Evolutionary conservation across 192 early-diverging fungal genomes (phyloP).

Genomic region (Chytriomyces confervae): DNA sequence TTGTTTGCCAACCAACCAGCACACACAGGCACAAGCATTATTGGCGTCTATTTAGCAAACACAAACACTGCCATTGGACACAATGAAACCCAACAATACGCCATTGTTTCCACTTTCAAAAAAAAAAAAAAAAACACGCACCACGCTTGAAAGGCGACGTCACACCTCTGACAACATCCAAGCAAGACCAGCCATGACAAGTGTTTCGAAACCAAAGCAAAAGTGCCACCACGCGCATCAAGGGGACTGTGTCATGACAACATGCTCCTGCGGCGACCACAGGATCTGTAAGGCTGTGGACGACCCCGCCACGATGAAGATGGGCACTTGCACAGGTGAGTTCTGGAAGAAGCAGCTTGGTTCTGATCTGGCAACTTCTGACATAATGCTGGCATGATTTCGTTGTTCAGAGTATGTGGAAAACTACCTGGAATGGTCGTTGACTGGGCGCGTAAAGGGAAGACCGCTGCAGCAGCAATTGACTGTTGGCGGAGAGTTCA

Average conservation of each 20-base stretch:
- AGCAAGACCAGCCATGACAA: background rate
- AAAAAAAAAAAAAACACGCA: too few species aligned
- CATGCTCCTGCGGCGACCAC: background rate
- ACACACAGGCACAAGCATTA: too few species aligned
- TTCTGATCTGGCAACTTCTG: background rate
- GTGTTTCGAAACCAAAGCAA: background rate
- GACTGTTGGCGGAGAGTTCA: slow-evolving; percentile 52
- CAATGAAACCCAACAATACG: too few species aligned
- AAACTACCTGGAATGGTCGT: slow-evolving; percentile 47
- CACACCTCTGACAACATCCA: background rate
- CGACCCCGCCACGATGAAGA: background rate
- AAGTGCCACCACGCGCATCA: background rate
- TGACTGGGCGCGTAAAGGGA: slow-evolving; percentile 36
- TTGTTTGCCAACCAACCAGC: too few species aligned
- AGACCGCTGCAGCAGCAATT: slow-evolving; percentile 52
- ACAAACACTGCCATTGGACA: too few species aligned
- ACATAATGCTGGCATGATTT: background rate
- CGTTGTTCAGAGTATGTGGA: slow-evolving; percentile 47
- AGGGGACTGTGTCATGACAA: background rate
- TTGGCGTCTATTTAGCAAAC: too few species aligned
- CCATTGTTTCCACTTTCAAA: too few species aligned
- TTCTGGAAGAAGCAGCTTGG: background rate
- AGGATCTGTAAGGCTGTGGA: background rate
- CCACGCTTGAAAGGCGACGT: too few species aligned
- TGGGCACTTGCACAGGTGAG: slow-evolving; percentile 1